Evolutionary conservation across 2,329 filamentous ascomycete genomes (phyloP), one percentile per base, ranked within the genome.

Genomic region (Hypoxylon sp.): DNA sequence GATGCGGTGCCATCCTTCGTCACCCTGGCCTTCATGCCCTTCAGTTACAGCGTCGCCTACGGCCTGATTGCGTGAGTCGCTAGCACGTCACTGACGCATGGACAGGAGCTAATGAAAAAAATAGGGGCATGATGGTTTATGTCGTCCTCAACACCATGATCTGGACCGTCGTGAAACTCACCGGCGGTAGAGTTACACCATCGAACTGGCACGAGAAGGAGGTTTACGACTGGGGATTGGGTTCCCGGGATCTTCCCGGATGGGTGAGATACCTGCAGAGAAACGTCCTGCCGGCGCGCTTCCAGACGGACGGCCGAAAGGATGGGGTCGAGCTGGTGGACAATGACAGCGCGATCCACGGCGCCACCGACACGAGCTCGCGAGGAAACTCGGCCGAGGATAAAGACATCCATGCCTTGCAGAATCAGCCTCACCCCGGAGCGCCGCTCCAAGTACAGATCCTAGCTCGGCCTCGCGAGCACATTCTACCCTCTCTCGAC

Each of bases 11-110:
- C 89, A 0, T 90, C 89, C 0, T 92, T 92, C 73, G 79, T 92
- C 26, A 90, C 89, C 3, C 85, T 92, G 65, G 84, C 85, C 1
- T 84, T 90, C 51, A 92, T 92, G 77, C 89, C 89, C 0, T 90
- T 92, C 70, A 91, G 86, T 62, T 92, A 91, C 79, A 90, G 87
- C 48, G 89, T 91, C 43, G 88, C 89, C 6, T 91, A 92, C 62
- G 89, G 89, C 15, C 82, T 92, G 23, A 90, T 92, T 65, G 88
- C 84, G 83, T 85, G 72, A 77, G 82, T 78, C 8, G n/a, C 15
- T 35, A 20, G 41, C 17, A 17, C 5, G 8, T 2, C 27, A 48
- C 13, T 37, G 45, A 15, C 37, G 18, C 8, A 27, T n/a, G 35
- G 4, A 3, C 35, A 47, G 13, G 6, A n/a, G 41, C 52, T 59